phyloP scores from a whole-genome alignment of 1,284 basidiomycete species.

The Pseudozyma pruni region DNA sequence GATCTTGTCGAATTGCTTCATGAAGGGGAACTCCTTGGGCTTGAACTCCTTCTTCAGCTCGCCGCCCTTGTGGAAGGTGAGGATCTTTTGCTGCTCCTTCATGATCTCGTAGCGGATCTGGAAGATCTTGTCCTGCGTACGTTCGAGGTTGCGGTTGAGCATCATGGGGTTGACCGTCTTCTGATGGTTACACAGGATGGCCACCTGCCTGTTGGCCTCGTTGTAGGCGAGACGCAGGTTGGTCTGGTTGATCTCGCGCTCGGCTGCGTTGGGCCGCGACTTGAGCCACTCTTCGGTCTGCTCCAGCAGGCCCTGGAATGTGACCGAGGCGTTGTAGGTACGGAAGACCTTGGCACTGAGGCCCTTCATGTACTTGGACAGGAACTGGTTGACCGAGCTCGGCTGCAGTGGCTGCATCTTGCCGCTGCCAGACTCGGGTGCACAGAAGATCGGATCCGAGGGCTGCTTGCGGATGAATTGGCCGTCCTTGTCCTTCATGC shows the following conservation, averaged over 20 bases:
- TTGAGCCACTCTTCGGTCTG: constrained; percentile 64
- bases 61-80: constrained; percentile 72
- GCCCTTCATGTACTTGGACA: constrained; percentile 65
- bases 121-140: constrained; percentile 57
- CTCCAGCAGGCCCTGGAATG: constrained; percentile 66
- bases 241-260: constrained; percentile 58
- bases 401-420: constrained; percentile 56
- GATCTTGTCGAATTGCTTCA: constrained; percentile 65
- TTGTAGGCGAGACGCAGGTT: constrained; percentile 66
- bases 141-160: constrained; percentile 56
- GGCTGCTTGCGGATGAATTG: constrained; percentile 87
- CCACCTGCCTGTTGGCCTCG: constrained; percentile 66
- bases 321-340: constrained; percentile 68
- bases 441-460: constrained; percentile 85
- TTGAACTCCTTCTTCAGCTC: constrained; percentile 72
- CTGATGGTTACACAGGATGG: constrained; percentile 67
- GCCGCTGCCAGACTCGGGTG: constrained; percentile 44
- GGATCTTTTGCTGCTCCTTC: constrained; percentile 66
- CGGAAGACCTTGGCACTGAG: constrained; percentile 67
- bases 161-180: constrained; percentile 65
- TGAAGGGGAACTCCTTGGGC: constrained; percentile 75
- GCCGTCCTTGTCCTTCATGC: constrained; percentile 57
- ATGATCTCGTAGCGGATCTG: constrained; percentile 63
- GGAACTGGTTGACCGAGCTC: constrained; percentile 64
- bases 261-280: constrained; percentile 55